Conservation (phyloP, 768 basidiomycete genomes). For the Boletus reticulatus region DNA sequence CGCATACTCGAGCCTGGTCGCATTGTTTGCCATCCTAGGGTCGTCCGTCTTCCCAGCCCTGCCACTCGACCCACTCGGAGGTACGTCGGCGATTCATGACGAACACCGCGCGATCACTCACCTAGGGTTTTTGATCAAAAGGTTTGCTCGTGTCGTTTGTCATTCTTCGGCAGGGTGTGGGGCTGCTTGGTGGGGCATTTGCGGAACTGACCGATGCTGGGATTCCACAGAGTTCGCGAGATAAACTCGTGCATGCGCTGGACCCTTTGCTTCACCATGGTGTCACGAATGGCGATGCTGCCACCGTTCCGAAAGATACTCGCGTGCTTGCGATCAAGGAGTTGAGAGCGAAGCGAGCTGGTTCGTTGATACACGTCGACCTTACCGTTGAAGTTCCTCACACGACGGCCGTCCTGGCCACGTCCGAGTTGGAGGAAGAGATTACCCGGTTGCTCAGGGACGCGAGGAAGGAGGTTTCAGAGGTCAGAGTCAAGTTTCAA, state of each 20-base stretch:
- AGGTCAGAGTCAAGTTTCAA: constrained; percentile 66
- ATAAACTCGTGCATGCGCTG: constrained; percentile 53
- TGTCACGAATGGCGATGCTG: constrained; percentile 17
- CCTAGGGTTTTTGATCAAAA: constrained; percentile 27
- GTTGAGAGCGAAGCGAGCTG: constrained; percentile 72
- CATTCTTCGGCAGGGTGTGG: constrained; percentile 77
- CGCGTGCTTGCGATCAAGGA: constrained; percentile 47
- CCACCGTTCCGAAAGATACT: not conserved
- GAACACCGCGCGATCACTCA: constrained; percentile 4
- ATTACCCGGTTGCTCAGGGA: constrained; percentile 56
- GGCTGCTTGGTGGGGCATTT: constrained; percentile 66
- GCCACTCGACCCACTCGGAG: constrained; percentile 93
- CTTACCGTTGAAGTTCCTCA: constrained; percentile 70
- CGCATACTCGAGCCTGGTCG: constrained; percentile 89
- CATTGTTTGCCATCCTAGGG: constrained; percentile 89
- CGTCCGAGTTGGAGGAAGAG: constrained; percentile 56
- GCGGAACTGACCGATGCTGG: constrained; percentile 84
- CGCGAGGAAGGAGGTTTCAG: constrained; percentile 63
- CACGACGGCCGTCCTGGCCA: constrained; percentile 53
- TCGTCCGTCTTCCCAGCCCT: constrained; percentile 82
- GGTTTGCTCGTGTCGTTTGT: constrained; percentile 88
- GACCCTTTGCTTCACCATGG: constrained; percentile 48
- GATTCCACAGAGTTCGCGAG: constrained; percentile 54
- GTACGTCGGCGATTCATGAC: constrained; percentile 37
- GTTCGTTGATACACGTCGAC: constrained; percentile 83